Evolutionary conservation across 2,329 filamentous ascomycete species (phyloP), one percentile per base, ranked within the genome.

Genomic region (Metarhizium robertsii): DNA sequence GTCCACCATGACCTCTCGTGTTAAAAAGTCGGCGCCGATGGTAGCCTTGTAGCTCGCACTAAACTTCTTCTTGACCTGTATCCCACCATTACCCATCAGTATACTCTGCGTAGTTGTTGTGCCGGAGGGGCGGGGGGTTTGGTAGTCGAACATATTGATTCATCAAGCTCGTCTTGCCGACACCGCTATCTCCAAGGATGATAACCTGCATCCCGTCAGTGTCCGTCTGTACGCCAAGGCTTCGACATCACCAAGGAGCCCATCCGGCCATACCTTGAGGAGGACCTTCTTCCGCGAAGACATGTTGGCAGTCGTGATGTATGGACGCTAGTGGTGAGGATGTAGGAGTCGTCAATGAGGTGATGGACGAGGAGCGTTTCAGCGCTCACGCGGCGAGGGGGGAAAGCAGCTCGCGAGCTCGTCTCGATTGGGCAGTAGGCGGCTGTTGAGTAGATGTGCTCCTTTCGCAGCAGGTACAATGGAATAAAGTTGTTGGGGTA

Each of bases 111-210:
- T 48, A 10, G n/a, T 30, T 40, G 2, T 40, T 18, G 43, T 14
- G 34, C 38, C 25, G 52, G 40, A 45, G 25, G 25, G 25, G 48
- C 46, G 49, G 57, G 55, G 57, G 54, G 54, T 36, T 59, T 50
- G 56, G 66, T 30, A 38, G 46, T 58, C 88, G 73, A 85, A 97
- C 94, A 89, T 97, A 99, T 97, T 99, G 94, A 78, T 99, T 99
- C 94, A 99, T 99, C 83, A 99, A 85, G 75, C 91, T 96, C 59
- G 94, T 99, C 83, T 99, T 99, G 72, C 94, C 94, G 60, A 99
- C 94, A 76, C 94, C 94, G 74, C 92, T 97, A 74, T 99, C 94
- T 66, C 94, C 94, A 65, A 99, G 86, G 75, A 99, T 97, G 69
- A 99, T 99, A 69, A 99, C 92, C 92, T 97, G 46, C 48, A 32